A percentile compares a stretch with the other conserved stretches of the same genome.
Evolutionary conservation across 441 rosid species (phyloP).

Genomic region (Mallotus repandus): DNA sequence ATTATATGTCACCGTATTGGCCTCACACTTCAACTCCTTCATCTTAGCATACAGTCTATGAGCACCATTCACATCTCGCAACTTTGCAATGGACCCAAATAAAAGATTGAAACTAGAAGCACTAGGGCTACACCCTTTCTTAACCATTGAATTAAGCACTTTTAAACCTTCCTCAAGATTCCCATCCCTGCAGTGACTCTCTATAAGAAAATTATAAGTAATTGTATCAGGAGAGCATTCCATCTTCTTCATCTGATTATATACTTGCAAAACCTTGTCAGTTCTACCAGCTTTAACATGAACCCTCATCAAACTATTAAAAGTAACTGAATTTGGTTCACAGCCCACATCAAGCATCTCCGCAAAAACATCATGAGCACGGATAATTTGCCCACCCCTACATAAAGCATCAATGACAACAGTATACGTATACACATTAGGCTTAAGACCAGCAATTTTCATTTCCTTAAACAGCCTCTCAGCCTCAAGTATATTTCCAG

Average conservation of each 20-base stretch:
- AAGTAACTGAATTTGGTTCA: slow-evolving; percentile 72
- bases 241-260: slow-evolving; percentile 85
- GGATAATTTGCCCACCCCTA: slow-evolving; percentile 73
- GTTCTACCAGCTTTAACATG: slow-evolving; percentile 84
- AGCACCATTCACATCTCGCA: slow-evolving; percentile 73
- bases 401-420: slow-evolving; percentile 83
- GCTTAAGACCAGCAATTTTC: slow-evolving; percentile 67
- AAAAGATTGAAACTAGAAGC: slow-evolving; percentile 71
- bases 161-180: slow-evolving; percentile 63
- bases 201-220: slow-evolving; percentile 71
- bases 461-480: slow-evolving; percentile 76
- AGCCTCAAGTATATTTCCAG: slow-evolving; percentile 63
- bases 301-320: slow-evolving; percentile 79
- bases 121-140: slow-evolving; percentile 59
- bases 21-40: slow-evolving; percentile 62
- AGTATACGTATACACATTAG: slow-evolving; percentile 84
- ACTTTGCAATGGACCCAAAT: slow-evolving; percentile 64
- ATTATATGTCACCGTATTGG: slow-evolving; percentile 70
- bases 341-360: slow-evolving; percentile 76
- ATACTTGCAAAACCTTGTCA: slow-evolving; percentile 86
- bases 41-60: slow-evolving; percentile 70
- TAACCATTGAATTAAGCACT: slow-evolving; percentile 62
- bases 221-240: slow-evolving; percentile 59
- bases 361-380: slow-evolving; percentile 82
- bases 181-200: slow-evolving; percentile 70